Evolutionary conservation across 148 eudicot genomes (phyloP).

Genomic region (Vaccinium vitisidaea): DNA sequence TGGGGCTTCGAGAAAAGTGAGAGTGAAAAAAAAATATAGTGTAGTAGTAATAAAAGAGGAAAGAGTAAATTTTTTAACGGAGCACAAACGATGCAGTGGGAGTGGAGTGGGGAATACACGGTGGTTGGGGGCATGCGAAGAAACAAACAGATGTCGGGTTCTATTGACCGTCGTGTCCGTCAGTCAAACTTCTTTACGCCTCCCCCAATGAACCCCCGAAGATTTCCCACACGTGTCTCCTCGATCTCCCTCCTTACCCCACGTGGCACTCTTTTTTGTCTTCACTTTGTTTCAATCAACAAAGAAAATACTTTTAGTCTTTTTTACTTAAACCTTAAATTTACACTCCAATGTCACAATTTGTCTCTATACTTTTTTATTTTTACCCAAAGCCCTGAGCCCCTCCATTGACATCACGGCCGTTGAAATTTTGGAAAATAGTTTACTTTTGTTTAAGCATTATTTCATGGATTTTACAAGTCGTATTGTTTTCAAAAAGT

Average conservation of each 20-base stretch:
- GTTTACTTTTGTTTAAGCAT: too few relatives aligned
- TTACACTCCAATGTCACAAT: too few relatives aligned
- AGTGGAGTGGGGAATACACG: background rate
- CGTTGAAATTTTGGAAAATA: background rate
- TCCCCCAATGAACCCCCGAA: background rate
- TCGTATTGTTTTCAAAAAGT: too few relatives aligned
- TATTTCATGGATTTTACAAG: too few relatives aligned
- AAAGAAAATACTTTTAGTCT: too few relatives aligned
- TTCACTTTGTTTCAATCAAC: too few relatives aligned
- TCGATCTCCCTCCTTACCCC: background rate
- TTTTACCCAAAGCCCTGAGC: background rate
- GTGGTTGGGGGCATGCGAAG: background rate
- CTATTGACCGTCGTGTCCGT: constrained; percentile 14
- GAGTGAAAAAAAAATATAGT: too few relatives aligned
- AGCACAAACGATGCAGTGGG: background rate
- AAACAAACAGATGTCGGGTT: constrained; percentile 13
- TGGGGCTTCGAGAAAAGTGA: too few relatives aligned
- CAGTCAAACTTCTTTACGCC: background rate
- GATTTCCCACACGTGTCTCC: constrained; percentile 15
- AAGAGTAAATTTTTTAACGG: background rate
- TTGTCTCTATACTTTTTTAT: too few relatives aligned
- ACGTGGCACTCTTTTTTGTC: background rate
- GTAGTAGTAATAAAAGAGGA: too few relatives aligned
- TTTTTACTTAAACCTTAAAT: too few relatives aligned
- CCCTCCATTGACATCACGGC: background rate